Evolutionary conservation across 106 monocot species (phyloP).

Genomic region (Acorus calamus): DNA sequence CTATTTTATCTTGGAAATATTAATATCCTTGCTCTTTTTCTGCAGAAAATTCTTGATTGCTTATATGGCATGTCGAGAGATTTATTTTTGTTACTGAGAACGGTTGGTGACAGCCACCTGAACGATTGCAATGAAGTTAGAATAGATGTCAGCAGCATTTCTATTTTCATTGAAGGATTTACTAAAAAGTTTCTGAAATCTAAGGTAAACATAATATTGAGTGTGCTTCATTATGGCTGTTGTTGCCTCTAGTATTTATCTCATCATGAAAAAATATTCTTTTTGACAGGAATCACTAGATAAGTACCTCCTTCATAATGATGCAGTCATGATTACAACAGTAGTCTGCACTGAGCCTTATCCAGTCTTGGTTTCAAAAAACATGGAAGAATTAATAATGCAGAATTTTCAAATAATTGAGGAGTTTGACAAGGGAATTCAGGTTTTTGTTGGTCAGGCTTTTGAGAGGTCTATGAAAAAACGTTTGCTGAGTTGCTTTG

Average conservation of each 20-base stretch:
- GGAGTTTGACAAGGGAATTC: slow-evolving; percentile 30
- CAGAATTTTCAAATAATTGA: slow-evolving; percentile 34
- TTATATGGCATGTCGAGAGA: slow-evolving; percentile 51
- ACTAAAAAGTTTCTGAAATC: slow-evolving; percentile 35
- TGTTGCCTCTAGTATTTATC: neutral
- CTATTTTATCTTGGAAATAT: no score
- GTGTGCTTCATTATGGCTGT: neutral
- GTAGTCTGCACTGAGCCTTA: slow-evolving; percentile 9
- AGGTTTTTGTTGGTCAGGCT: slow-evolving; percentile 3
- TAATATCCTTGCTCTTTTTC: slow-evolving; percentile 1
- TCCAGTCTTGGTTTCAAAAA: slow-evolving; percentile 23
- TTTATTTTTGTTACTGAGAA: slow-evolving; percentile 31
- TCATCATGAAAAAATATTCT: neutral
- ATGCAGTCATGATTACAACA: slow-evolving; percentile 9
- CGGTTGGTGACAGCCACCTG: slow-evolving; percentile 38
- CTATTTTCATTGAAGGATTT: slow-evolving; percentile 27
- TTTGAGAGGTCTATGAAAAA: slow-evolving; percentile 29
- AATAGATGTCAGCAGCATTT: slow-evolving; percentile 19
- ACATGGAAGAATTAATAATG: slow-evolving; percentile 44
- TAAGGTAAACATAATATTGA: slow-evolving; percentile 39
- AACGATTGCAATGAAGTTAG: slow-evolving; percentile 23
- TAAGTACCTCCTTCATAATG: slow-evolving; percentile 35
- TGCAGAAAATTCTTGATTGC: slow-evolving; percentile 64
- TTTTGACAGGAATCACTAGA: slow-evolving; percentile 59
- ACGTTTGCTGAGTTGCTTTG: slow-evolving; percentile 39